A percentile compares a stretch with the other conserved stretches of the same genome.
Conservation (phyloP, 371 early-diverging fungal genomes). For the Mortierella sp. region DNA sequence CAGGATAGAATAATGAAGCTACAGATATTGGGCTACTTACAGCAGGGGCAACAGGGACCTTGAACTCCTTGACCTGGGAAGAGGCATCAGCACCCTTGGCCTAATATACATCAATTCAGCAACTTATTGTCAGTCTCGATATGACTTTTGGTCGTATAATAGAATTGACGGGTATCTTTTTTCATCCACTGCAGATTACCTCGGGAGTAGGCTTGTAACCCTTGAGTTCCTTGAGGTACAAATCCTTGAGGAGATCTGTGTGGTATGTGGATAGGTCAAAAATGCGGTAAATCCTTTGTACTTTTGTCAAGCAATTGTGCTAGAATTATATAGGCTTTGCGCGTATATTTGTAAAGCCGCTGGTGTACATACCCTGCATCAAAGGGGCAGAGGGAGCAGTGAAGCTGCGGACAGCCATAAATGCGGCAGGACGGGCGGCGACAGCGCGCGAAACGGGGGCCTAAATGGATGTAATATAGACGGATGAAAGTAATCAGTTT, state of each 20-base stretch:
- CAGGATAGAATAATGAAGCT: too few species aligned
- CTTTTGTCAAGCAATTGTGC: background rate
- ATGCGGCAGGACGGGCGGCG: conserved; percentile 45
- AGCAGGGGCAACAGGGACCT: conserved; percentile 47
- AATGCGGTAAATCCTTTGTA: background rate
- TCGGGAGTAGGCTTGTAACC: conserved; percentile 53
- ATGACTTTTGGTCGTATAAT: background rate
- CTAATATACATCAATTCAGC: conserved; percentile 20
- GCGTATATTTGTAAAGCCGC: background rate
- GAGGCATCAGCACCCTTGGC: conserved; percentile 48
- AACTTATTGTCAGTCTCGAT: background rate
- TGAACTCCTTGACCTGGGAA: conserved; percentile 58
- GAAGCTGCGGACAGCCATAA: conserved; percentile 58
- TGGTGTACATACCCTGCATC: conserved; percentile 45
- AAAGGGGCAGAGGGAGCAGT: conserved; percentile 52
- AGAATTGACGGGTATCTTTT: background rate
- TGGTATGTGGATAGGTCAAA: background rate
- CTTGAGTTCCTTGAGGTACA: conserved; percentile 57
- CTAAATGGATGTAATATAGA: conserved; percentile 3
- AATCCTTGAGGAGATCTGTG: conserved; percentile 52
- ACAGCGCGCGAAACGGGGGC: conserved; percentile 41
- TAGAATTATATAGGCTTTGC: background rate
- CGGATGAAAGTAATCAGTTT: background rate
- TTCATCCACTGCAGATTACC: conserved; percentile 14
- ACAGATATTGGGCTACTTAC: conserved; percentile 8